Base-by-base conservation (phyloP, 2,329 filamentous ascomycete species). In the Nemania sp. region DNA sequence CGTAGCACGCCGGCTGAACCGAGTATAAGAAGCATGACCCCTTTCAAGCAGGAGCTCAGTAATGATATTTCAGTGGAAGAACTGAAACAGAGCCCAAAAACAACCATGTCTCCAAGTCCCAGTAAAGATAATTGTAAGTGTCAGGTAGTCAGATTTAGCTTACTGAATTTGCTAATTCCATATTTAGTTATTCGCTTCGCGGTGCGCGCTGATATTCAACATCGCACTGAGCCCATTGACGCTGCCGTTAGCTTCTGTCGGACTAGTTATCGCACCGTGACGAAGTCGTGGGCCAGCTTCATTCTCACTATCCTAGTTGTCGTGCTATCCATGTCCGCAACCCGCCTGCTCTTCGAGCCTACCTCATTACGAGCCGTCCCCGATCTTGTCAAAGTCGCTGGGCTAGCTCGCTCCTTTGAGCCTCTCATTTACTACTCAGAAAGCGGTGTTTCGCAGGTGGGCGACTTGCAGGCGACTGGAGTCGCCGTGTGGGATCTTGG, bases 361-460 rank as follows among this genome's bases (percentile, higher is more conserved):
- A 86, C 84, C 24, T 72, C 77, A 5, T 79, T 82, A 31, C 84
- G 79, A 11, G 83, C 89, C 1, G 86, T 89, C 2, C 90, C 90
- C 0, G 92, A 97, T 68, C 80, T 97, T 14, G 88, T 96, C 68
- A 96, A 96, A 70, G 88, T 97, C 20, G 92, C 92, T 3, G 86
- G 88, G 46, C 83, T 97, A 61, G 92, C 92, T 43, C 90, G 90
- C 64, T 91, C 91, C 8, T 96, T 97, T 67, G 93, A 97, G 70
- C 93, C 93, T 5, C 80, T 97, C 39, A 95, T 97, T 58, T 94
- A 94, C 75, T 96, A 95, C 69, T 96, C 91, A 0, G 91, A 97
- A 67, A 89, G 92, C 68, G 91, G 91, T 7, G 86, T 91, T 37
- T 82, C 86, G 31, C 91, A 96, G 67, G 91, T 96, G 34, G 86